These are phyloP conservation scores for Debaryomycetaceae sp. DNA, from an alignment of 1,139 yeast species.

Conservation along the genomic window DNA sequence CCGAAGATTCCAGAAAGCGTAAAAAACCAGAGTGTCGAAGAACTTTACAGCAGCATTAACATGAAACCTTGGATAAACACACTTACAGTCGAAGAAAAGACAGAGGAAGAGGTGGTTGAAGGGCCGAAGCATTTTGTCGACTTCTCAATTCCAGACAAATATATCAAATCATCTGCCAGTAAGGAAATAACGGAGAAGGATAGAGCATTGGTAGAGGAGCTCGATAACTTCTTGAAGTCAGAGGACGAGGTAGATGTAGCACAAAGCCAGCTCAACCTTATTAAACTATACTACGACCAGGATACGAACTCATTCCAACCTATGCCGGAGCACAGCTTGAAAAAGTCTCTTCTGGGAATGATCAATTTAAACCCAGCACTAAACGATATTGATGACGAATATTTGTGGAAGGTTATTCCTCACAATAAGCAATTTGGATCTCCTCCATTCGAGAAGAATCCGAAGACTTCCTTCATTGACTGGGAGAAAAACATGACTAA, in stretches of 20 bases:
- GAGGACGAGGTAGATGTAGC: conserved; percentile 24
- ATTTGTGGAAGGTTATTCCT: conserved; percentile 40
- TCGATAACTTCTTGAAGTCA: conserved; percentile 22
- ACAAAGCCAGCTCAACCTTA: conserved; percentile 23
- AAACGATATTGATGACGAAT: conserved; percentile 37
- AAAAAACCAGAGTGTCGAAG: conserved; percentile 13
- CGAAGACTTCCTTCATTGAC: conserved; percentile 28
- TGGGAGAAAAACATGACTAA: conserved; percentile 32
- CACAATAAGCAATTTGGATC: conserved; percentile 31
- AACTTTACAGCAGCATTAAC: conserved; percentile 17
- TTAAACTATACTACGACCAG: conserved; percentile 27
- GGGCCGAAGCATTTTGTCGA: conserved; percentile 16
- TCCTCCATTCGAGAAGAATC: conserved; percentile 33
- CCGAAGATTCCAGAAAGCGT: conserved; percentile 28
- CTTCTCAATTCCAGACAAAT: conserved; percentile 31
- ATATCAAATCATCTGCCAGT: conserved; percentile 20
- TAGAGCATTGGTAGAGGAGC: conserved; percentile 22
- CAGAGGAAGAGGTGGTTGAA: conserved; percentile 5
- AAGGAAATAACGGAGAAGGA: conserved; percentile 23
- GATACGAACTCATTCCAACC: conserved; percentile 25
- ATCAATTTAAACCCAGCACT: conserved; percentile 34
- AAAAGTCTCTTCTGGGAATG: conserved; percentile 41
- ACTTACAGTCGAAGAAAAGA: not conserved
- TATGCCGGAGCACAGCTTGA: conserved; percentile 36
- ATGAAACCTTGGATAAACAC: conserved; percentile 7